A percentile compares a stretch with the other conserved stretches of the same genome.
Conservation (phyloP, 1,139 yeast genomes). For the Debaryomycetaceae sp. region DNA sequence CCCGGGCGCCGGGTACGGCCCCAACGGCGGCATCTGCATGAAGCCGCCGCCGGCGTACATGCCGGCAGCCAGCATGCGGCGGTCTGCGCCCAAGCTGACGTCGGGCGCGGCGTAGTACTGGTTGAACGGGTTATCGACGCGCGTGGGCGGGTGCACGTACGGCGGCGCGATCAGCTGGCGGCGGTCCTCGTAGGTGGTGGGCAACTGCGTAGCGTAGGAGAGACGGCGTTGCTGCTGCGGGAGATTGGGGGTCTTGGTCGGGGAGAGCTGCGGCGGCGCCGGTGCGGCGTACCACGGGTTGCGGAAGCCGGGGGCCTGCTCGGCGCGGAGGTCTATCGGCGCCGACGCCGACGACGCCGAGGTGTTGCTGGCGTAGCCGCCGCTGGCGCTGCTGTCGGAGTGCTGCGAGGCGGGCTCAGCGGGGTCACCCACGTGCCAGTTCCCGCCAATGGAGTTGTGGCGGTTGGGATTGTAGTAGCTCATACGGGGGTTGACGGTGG, state of each 20-base stretch:
- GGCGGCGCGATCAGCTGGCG: conserved; percentile 22
- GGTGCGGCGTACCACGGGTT: conserved; percentile 40
- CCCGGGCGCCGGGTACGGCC: conserved; percentile 3
- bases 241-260: conserved; percentile 28
- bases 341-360: conserved; percentile 14
- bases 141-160: conserved; percentile 41
- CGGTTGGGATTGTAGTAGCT: conserved; percentile 23
- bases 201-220: conserved; percentile 43
- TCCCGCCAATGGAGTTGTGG: conserved; percentile 42
- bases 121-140: conserved; percentile 46
- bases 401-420: conserved; percentile 16
- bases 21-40: conserved; percentile 11
- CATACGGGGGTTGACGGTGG: too few species aligned
- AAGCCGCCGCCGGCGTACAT: conserved; percentile 11
- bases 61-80: conserved; percentile 42
- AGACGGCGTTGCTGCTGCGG: conserved; percentile 31
- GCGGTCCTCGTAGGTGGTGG: conserved; percentile 47
- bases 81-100: conserved; percentile 29
- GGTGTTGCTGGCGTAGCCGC: conserved; percentile 10
- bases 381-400: conserved; percentile 15
- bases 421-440: conserved; percentile 35
- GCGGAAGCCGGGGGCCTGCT: conserved; percentile 31
- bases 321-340: conserved; percentile 10
- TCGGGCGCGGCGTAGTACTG: conserved; percentile 43
- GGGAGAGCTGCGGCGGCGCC: conserved; percentile 15